Conservation (phyloP, 495 filamentous ascomycete species). For the Aspergillus taichungensis region DNA sequence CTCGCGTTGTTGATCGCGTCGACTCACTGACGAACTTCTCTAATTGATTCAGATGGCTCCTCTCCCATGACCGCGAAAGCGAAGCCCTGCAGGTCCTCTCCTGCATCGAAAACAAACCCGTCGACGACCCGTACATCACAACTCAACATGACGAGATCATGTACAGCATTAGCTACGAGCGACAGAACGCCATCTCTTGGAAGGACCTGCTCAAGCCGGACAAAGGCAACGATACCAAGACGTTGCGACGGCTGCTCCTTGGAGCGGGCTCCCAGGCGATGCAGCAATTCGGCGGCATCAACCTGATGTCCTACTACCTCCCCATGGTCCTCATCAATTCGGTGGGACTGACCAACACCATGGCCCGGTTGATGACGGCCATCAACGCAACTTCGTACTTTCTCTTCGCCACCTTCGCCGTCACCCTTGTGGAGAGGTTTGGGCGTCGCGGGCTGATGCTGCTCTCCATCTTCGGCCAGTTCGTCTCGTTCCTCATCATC, state of each 20-base stretch:
- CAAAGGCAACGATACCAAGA: slow-evolving; percentile 31
- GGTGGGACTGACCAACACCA: slow-evolving; percentile 35
- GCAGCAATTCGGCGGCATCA: slow-evolving; percentile 46
- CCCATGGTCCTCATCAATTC: slow-evolving; percentile 44
- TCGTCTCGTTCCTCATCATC: slow-evolving; percentile 45
- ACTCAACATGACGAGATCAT: slow-evolving; percentile 40
- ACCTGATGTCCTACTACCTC: slow-evolving; percentile 39
- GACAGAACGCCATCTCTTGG: slow-evolving; percentile 39
- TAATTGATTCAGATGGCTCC: slow-evolving; percentile 28
- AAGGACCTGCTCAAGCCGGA: slow-evolving; percentile 35
- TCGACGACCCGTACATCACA: slow-evolving; percentile 39
- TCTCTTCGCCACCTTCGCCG: slow-evolving; percentile 36
- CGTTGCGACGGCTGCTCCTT: slow-evolving; percentile 40
- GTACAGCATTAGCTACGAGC: slow-evolving; percentile 40
- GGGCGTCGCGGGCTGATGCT: slow-evolving; percentile 47
- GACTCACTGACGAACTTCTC: no score
- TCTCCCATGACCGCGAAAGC: slow-evolving; percentile 32
- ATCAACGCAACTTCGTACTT: slow-evolving; percentile 44
- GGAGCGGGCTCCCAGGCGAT: slow-evolving; percentile 44
- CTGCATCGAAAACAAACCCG: slow-evolving; percentile 34
- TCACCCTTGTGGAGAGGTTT: slow-evolving; percentile 40
- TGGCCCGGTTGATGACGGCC: slow-evolving; percentile 42
- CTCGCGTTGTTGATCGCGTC: no score
- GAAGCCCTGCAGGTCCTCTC: slow-evolving; percentile 43
- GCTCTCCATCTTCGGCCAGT: slow-evolving; percentile 38